Conservation (phyloP, 2,329 filamentous ascomycete species). For the Calonectria pteridis region DNA sequence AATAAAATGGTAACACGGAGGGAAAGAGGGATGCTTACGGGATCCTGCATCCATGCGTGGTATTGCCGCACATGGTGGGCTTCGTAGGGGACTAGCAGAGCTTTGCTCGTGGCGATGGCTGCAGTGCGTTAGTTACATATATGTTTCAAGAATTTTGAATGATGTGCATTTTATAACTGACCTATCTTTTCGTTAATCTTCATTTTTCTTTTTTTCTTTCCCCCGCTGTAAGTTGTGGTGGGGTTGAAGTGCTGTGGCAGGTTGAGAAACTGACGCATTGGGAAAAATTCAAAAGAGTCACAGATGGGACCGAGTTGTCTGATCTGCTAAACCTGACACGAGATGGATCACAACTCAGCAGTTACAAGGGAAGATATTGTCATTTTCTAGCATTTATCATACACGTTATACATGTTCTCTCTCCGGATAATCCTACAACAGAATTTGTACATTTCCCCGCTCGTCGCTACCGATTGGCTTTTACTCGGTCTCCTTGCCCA, state of each 20-base stretch:
- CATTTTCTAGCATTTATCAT: background rate
- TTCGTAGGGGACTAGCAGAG: slow-evolving; percentile 88
- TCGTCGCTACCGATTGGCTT: no score
- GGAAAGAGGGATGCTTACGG: slow-evolving; percentile 56
- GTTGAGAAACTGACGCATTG: slow-evolving; percentile 20
- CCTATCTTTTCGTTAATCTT: slow-evolving; percentile 60
- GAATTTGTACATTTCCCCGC: background rate
- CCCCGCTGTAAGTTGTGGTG: slow-evolving; percentile 4
- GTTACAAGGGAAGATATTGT: background rate
- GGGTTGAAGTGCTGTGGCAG: slow-evolving; percentile 27
- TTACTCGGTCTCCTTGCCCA: background rate
- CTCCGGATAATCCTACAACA: slow-evolving; percentile 15
- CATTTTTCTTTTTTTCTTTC: slow-evolving; percentile 53
- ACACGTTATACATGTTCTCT: slow-evolving; percentile 21
- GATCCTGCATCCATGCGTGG: slow-evolving; percentile 92
- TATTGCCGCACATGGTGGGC: slow-evolving; percentile 85
- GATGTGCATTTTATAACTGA: slow-evolving; percentile 37
- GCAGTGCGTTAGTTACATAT: background rate
- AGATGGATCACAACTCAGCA: background rate
- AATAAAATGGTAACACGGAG: background rate
- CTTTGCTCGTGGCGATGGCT: slow-evolving; percentile 76
- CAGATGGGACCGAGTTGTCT: background rate
- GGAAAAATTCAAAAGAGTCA: slow-evolving; percentile 14
- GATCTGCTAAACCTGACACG: background rate
- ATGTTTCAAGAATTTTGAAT: background rate